Evolutionary conservation across 2,329 filamentous ascomycete species (phyloP).

Genomic region (Knufia fluminis): DNA sequence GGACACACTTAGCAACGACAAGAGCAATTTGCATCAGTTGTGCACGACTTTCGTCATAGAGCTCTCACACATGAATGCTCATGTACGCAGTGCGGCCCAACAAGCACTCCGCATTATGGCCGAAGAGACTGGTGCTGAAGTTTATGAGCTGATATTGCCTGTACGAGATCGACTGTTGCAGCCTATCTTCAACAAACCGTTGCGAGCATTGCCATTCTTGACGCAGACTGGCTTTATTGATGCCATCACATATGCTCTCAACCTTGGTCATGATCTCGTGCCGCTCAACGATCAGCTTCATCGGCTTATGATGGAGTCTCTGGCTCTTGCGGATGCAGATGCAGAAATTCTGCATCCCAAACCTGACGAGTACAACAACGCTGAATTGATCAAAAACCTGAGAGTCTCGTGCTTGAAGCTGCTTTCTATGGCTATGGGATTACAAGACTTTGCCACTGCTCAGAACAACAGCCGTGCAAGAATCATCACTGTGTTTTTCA

Average conservation of each 20-base stretch:
- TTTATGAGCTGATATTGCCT: conserved; percentile 80
- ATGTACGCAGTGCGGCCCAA: conserved; percentile 82
- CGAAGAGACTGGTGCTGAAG: conserved; percentile 63
- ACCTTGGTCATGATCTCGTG: conserved; percentile 78
- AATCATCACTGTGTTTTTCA: conserved; percentile 96
- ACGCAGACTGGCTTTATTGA: conserved; percentile 98
- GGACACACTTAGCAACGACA: conserved; percentile 62
- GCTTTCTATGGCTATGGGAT: conserved; percentile 83
- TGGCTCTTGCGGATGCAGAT: conserved; percentile 87
- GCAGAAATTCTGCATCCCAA: conserved; percentile 91
- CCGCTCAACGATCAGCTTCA: conserved; percentile 88
- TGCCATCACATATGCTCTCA: conserved; percentile 90
- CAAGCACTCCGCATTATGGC: conserved; percentile 72
- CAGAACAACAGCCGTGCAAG: conserved; percentile 54
- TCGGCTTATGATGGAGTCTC: conserved; percentile 80
- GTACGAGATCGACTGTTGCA: conserved; percentile 83
- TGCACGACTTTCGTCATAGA: conserved; percentile 82
- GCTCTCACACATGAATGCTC: conserved; percentile 88
- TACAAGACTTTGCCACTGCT: conserved; percentile 74
- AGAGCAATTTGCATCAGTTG: conserved; percentile 61
- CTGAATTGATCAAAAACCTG: conserved; percentile 83
- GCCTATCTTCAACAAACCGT: conserved; percentile 89
- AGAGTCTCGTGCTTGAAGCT: conserved; percentile 90
- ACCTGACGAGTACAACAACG: conserved; percentile 87
- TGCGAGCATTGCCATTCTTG: conserved; percentile 83